phyloP scores from a whole-genome alignment of 2,329 filamentous ascomycete genomes.

The Lomentospora prolificans region DNA sequence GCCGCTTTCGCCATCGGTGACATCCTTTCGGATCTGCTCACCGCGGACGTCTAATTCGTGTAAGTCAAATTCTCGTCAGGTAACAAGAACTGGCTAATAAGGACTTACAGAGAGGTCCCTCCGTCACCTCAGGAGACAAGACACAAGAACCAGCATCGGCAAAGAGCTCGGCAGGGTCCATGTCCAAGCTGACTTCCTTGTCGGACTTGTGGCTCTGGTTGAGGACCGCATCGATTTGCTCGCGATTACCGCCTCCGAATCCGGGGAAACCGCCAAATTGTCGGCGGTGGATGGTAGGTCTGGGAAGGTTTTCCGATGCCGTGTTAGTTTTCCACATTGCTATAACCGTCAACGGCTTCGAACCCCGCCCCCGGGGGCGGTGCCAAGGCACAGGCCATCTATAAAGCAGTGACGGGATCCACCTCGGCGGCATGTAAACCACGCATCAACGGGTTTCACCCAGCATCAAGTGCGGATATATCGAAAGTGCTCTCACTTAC shows the following conservation, averaged over 20 bases:
- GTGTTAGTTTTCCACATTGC: too few species aligned
- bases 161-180: conserved; percentile 25
- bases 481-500: conserved; percentile 7
- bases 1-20: conserved; percentile 13
- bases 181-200: conserved; percentile 20
- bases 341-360: too few species aligned
- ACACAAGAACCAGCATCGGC: conserved; percentile 32
- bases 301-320: background rate
- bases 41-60: conserved; percentile 11
- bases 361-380: too few species aligned
- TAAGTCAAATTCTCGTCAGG: background rate
- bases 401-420: background rate
- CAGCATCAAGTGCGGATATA: too few species aligned
- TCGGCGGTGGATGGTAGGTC: conserved; percentile 9
- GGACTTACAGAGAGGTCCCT: conserved; percentile 34
- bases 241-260: conserved; percentile 8
- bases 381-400: background rate
- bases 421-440: background rate
- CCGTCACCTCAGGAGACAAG: conserved; percentile 38
- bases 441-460: too few species aligned
- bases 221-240: conserved; percentile 15
- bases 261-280: conserved; percentile 7
- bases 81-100: background rate
- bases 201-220: conserved; percentile 27
- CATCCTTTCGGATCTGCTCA: conserved; percentile 13